Percentiles rank a stretch among this genome's conserved stretches.
These are phyloP conservation scores for Apiospora saccharicola DNA, from an alignment of 2,329 filamentous ascomycete species.

Conservation along the genomic window DNA sequence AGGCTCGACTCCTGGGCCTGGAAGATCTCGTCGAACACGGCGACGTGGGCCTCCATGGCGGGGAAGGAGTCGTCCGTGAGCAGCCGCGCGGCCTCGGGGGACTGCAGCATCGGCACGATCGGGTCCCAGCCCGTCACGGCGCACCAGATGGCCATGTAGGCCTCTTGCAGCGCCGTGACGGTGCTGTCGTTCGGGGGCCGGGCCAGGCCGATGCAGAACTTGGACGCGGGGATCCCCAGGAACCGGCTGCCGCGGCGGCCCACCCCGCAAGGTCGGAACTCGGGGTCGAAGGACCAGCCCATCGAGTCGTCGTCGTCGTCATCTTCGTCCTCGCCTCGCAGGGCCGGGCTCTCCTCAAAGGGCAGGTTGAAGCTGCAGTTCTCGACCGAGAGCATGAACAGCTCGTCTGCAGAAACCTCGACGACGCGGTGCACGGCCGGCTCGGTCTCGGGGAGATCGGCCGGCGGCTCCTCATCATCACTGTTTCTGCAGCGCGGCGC, in stretches of 20 bases:
- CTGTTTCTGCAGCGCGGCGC: background rate
- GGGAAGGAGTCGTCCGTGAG: background rate
- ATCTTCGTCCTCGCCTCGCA: constrained; percentile 27
- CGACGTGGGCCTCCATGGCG: background rate
- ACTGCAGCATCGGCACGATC: background rate
- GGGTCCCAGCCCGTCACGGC: constrained; percentile 22
- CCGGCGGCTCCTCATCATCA: background rate
- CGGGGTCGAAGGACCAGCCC: constrained; percentile 42
- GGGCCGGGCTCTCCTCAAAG: constrained; percentile 35
- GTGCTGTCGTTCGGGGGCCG: constrained; percentile 24
- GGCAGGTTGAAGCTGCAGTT: constrained; percentile 45
- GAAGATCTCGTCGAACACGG: constrained; percentile 8
- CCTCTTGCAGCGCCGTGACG: constrained; percentile 28
- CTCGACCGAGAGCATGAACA: constrained; percentile 40
- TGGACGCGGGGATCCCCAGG: constrained; percentile 29
- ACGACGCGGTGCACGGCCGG: constrained; percentile 35
- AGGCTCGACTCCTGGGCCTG: background rate
- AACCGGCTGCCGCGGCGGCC: constrained; percentile 31
- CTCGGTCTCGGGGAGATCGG: constrained; percentile 25
- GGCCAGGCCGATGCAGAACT: constrained; percentile 36
- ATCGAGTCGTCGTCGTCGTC: constrained; percentile 26
- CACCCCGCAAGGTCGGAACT: constrained; percentile 33
- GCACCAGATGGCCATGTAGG: constrained; percentile 31
- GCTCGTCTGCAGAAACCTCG: constrained; percentile 36
- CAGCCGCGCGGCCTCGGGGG: constrained; percentile 10